phyloP scores from a whole-genome alignment of 305 asterid genomes.

The Rubia occidens region DNA sequence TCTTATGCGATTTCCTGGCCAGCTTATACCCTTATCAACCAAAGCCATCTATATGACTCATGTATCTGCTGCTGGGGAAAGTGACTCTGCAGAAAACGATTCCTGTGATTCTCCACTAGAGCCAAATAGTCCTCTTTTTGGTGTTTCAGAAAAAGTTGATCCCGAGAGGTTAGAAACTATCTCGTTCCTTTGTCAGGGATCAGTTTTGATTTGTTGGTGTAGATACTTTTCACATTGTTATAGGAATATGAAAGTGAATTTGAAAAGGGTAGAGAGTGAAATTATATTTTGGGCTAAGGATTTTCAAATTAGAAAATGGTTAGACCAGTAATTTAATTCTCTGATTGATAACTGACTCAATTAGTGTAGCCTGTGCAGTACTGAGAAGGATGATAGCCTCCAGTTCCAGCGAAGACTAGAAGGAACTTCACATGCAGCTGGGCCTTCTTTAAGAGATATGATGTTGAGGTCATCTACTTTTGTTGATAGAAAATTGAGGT shows the following conservation, averaged over 20 bases:
- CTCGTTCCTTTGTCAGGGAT: conserved; percentile 2
- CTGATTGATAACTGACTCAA: conserved; percentile 9
- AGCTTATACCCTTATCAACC: conserved; percentile 77
- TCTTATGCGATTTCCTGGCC: conserved; percentile 96
- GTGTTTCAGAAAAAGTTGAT: conserved; percentile 72
- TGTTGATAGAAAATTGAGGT: conserved; percentile 72
- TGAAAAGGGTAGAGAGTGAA: neutral
- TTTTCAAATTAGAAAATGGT: neutral
- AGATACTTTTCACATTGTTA: conserved; percentile 3
- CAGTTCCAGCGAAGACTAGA: conserved; percentile 68
- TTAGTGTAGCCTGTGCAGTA: conserved; percentile 36
- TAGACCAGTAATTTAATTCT: conserved; percentile 14
- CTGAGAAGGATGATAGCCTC: conserved; percentile 74
- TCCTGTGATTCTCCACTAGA: conserved; percentile 98
- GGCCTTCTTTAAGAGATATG: conserved; percentile 74
- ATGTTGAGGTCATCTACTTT: conserved; percentile 69
- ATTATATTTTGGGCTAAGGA: neutral
- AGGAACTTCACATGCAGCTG: conserved; percentile 62
- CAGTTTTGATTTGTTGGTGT: conserved; percentile 2
- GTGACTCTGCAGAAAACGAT: conserved; percentile 99
- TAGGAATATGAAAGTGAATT: neutral
- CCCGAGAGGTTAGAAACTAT: conserved; percentile 53
- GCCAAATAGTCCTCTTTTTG: conserved; percentile 95
- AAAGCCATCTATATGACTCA: conserved; percentile 90
- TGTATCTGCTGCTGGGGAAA: conserved; percentile 95